A percentile compares a stretch with the other conserved stretches of the same genome.
Conservation (phyloP, 495 filamentous ascomycete genomes). For the Aspergillus homomorphus region DNA sequence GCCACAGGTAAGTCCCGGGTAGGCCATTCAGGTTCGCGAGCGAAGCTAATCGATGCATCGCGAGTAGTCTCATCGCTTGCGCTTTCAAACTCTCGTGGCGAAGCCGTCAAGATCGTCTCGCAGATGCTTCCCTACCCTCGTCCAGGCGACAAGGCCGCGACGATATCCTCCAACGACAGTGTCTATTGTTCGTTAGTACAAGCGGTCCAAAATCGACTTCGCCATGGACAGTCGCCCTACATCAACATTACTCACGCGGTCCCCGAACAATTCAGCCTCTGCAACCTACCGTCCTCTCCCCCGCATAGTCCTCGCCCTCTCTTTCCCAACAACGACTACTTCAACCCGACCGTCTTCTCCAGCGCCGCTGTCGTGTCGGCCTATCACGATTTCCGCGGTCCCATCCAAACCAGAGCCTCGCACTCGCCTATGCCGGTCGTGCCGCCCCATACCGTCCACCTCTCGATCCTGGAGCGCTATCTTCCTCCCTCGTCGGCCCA, state of each 20-base stretch:
- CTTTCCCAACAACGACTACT: slow-evolving; percentile 50
- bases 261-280: slow-evolving; percentile 59
- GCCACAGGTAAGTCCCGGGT: slow-evolving; percentile 36
- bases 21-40: not conserved
- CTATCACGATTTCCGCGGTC: slow-evolving; percentile 53
- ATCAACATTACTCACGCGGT: slow-evolving; percentile 65
- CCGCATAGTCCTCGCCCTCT: slow-evolving; percentile 53
- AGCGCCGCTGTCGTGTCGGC: slow-evolving; percentile 55
- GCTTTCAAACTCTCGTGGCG: slow-evolving; percentile 33
- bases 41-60: slow-evolving; percentile 10
- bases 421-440: slow-evolving; percentile 60
- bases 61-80: slow-evolving; percentile 36
- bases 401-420: slow-evolving; percentile 34
- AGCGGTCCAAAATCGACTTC: slow-evolving; percentile 49
- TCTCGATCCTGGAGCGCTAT: slow-evolving; percentile 68
- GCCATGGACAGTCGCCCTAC: slow-evolving; percentile 46
- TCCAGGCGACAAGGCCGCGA: slow-evolving; percentile 42
- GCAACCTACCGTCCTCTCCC: slow-evolving; percentile 60
- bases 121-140: slow-evolving; percentile 61
- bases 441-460: slow-evolving; percentile 59
- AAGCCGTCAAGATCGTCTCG: slow-evolving; percentile 56
- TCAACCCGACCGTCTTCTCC: slow-evolving; percentile 55
- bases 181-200: slow-evolving; percentile 52
- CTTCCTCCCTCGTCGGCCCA: slow-evolving; percentile 61
- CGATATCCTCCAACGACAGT: slow-evolving; percentile 31